These are phyloP conservation scores for Geotrichum fermentans DNA, from an alignment of 1,139 yeast genomes.

Conservation along the genomic window DNA sequence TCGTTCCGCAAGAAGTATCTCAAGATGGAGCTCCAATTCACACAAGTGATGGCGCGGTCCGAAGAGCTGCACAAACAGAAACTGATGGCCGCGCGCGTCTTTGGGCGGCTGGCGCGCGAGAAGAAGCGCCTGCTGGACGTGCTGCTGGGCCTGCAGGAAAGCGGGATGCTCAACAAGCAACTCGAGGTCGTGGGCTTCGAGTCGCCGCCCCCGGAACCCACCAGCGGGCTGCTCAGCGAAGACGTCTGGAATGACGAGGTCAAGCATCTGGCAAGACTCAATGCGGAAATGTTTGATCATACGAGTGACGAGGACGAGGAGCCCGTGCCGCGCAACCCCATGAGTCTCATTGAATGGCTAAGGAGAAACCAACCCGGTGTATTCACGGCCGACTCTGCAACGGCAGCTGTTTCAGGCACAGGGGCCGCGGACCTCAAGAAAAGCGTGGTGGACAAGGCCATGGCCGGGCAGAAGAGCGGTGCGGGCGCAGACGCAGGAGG, in stretches of 20 bases:
- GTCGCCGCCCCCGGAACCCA: constrained; percentile 1
- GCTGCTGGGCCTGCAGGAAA: constrained; percentile 25
- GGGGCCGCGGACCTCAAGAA: constrained; percentile 3
- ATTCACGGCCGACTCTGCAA: constrained; percentile 16
- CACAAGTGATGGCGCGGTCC: constrained; percentile 26
- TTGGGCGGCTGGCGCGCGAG: constrained; percentile 28
- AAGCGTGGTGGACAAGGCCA: constrained; percentile 1
- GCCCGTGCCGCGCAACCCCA: constrained; percentile 27
- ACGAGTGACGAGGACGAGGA: constrained; percentile 28
- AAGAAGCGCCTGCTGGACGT: constrained; percentile 28
- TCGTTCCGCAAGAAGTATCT: constrained; percentile 27
- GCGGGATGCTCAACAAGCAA: constrained; percentile 16
- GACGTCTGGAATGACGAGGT: constrained; percentile 22
- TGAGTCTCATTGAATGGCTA: constrained; percentile 30
- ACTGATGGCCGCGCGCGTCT: constrained; percentile 23
- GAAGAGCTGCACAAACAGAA: constrained; percentile 28
- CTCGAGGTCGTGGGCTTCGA: not conserved
- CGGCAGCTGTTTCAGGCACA: not conserved
- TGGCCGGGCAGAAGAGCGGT: not conserved
- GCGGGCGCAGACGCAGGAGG: constrained; percentile 1
- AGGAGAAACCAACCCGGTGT: constrained; percentile 30
- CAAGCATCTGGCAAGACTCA: constrained; percentile 22
- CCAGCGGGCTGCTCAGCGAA: not conserved
- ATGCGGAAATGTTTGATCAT: constrained; percentile 24
- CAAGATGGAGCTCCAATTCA: constrained; percentile 28